These are phyloP conservation scores for Schrenkiella parvula DNA, from an alignment of 345 rosid genomes.

Conservation along the genomic window DNA sequence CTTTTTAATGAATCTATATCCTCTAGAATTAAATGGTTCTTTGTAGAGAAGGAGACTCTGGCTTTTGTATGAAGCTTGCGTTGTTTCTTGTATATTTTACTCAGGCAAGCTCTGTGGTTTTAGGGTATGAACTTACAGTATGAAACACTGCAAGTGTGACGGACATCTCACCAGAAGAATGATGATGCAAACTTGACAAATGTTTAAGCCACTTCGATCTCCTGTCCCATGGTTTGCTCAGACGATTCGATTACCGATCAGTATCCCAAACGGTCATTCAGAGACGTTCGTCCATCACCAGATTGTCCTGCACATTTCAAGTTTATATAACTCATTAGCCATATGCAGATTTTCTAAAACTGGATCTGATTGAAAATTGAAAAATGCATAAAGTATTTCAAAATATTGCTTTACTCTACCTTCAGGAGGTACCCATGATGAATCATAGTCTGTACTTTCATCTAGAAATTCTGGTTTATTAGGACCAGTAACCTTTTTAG, in stretches of 20 bases:
- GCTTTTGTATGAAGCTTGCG: no score
- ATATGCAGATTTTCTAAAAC: neutral
- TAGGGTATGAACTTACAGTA: neutral
- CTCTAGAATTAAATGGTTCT: no score
- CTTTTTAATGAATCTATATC: no score
- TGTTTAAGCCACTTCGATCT: neutral
- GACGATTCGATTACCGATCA: no score
- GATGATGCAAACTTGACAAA: conserved; percentile 2
- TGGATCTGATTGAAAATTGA: neutral
- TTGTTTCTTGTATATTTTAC: neutral
- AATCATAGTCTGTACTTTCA: conserved; percentile 45
- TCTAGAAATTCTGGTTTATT: conserved; percentile 73
- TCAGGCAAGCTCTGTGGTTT: neutral
- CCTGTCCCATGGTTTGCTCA: neutral
- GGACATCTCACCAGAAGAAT: neutral
- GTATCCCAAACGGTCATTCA: conserved; percentile 82
- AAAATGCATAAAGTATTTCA: neutral
- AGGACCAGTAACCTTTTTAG: conserved; percentile 62
- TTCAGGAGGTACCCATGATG: conserved; percentile 91
- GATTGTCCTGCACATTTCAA: conserved; percentile 69
- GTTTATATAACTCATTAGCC: neutral
- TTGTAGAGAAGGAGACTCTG: no score
- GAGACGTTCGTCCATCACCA: conserved; percentile 87
- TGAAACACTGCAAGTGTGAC: neutral
- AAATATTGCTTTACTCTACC: conserved; percentile 43